phyloP scores from a whole-genome alignment of 371 early-diverging fungal genomes.

The Coemansia sp. region DNA sequence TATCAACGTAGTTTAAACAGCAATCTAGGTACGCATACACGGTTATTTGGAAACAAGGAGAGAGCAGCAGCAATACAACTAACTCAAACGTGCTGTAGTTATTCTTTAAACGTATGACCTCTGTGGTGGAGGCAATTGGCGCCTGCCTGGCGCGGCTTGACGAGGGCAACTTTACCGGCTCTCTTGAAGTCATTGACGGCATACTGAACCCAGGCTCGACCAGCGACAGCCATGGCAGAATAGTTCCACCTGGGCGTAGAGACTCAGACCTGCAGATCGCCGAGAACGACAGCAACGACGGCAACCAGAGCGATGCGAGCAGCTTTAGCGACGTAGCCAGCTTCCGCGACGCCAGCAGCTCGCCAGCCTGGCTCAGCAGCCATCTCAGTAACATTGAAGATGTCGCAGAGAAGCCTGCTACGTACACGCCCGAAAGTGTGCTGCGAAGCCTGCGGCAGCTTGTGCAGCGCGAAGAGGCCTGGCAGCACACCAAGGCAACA shows the following conservation, averaged over 20 bases:
- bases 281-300: neutral
- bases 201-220: neutral
- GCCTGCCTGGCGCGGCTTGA: slow-evolving; percentile 36
- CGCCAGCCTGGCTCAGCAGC: slow-evolving; percentile 25
- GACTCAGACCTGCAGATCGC: neutral
- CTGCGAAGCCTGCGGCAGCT: slow-evolving; percentile 27
- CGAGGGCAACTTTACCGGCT: slow-evolving; percentile 31
- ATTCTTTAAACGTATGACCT: neutral
- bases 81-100: neutral
- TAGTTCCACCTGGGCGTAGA: neutral
- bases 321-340: slow-evolving; percentile 38
- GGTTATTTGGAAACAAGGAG: neutral
- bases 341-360: slow-evolving; percentile 47
- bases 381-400: neutral
- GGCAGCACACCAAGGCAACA: slow-evolving; percentile 16
- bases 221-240: slow-evolving; percentile 4
- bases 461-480: slow-evolving; percentile 35
- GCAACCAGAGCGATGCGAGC: slow-evolving; percentile 20
- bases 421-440: slow-evolving; percentile 18
- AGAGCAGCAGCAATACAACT: neutral
- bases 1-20: neutral
- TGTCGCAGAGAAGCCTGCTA: neutral
- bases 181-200: slow-evolving; percentile 23
- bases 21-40: neutral
- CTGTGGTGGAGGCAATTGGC: slow-evolving; percentile 25